Percentiles rank a stretch among this genome's conserved stretches.
phyloP scores from a whole-genome alignment of 495 filamentous ascomycete genomes.

The Daldinia childiae region DNA sequence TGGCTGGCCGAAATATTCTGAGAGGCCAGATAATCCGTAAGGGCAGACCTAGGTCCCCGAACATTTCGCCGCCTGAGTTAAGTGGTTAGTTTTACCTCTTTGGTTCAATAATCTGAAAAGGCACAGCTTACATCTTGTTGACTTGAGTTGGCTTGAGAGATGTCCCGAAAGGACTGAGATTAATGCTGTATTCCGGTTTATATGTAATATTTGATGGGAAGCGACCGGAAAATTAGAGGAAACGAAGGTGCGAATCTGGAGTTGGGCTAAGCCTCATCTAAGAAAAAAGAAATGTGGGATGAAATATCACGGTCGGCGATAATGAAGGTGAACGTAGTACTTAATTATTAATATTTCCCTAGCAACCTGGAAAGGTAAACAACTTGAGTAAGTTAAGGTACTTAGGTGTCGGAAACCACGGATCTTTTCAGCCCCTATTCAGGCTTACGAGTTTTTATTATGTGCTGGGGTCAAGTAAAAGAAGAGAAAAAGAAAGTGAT shows the following conservation, averaged over 20 bases:
- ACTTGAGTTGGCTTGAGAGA: too few species aligned
- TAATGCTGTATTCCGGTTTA: not conserved
- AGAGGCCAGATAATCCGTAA: conserved; percentile 85
- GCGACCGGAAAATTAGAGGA: not conserved
- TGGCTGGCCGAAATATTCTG: conserved; percentile 89
- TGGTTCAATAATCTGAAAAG: not conserved
- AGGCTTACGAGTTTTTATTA: not conserved
- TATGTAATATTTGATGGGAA: not conserved
- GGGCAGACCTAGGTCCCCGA: conserved; percentile 66
- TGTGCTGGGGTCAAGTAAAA: not conserved
- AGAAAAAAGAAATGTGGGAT: not conserved
- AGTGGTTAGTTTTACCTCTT: conserved; percentile 3
- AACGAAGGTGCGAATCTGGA: not conserved
- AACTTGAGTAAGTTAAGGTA: not conserved
- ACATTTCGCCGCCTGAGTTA: conserved; percentile 11
- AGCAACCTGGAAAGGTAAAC: not conserved
- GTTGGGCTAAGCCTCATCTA: not conserved
- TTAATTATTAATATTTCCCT: not conserved
- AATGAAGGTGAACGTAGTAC: not conserved
- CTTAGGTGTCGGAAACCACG: not conserved
- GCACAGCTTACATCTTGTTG: conserved; percentile 3
- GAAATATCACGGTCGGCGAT: not conserved
- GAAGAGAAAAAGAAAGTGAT: not conserved
- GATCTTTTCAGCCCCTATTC: not conserved
- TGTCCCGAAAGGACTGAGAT: not conserved